These are phyloP conservation scores for Cercospora canescens DNA, from an alignment of 2,329 filamentous ascomycete species.

Conservation along the genomic window DNA sequence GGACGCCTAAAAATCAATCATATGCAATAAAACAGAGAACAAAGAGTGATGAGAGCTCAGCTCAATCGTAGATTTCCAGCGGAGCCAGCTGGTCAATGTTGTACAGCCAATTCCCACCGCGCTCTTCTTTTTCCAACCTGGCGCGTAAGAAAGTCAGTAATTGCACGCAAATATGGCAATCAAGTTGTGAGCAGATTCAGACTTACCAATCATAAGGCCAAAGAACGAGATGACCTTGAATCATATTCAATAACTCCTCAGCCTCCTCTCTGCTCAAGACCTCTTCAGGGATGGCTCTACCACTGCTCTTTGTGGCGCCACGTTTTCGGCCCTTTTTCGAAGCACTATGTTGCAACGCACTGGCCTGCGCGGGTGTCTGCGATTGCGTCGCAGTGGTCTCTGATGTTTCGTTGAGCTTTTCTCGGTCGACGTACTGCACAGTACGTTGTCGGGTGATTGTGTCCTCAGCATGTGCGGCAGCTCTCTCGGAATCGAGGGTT, in stretches of 20 bases:
- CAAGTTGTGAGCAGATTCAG: neutral
- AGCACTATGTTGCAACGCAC: slow-evolving; percentile 21
- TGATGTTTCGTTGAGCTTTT: slow-evolving; percentile 26
- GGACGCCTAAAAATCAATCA: neutral
- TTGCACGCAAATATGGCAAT: neutral
- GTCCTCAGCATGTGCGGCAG: slow-evolving; percentile 32
- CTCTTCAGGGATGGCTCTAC: slow-evolving; percentile 68
- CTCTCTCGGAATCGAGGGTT: slow-evolving; percentile 33
- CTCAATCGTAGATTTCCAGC: slow-evolving; percentile 76
- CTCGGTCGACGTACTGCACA: slow-evolving; percentile 35
- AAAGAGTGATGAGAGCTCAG: neutral
- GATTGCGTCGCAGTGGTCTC: slow-evolving; percentile 34
- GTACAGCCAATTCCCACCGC: slow-evolving; percentile 94
- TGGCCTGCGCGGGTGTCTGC: slow-evolving; percentile 4
- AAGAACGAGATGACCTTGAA: slow-evolving; percentile 84
- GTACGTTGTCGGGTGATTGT: slow-evolving; percentile 33
- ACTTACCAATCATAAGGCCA: slow-evolving; percentile 90
- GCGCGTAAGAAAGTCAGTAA: slow-evolving; percentile 16
- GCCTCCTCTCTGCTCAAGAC: slow-evolving; percentile 73
- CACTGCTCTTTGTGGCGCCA: slow-evolving; percentile 68
- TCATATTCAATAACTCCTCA: slow-evolving; percentile 75
- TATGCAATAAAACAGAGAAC: neutral
- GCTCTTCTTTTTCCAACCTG: slow-evolving; percentile 82
- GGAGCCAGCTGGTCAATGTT: slow-evolving; percentile 95
- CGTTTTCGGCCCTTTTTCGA: slow-evolving; percentile 65